These are phyloP conservation scores for Pythium sukuiense DNA, from an alignment of 352 stramenopile genomes.

Conservation along the genomic window DNA sequence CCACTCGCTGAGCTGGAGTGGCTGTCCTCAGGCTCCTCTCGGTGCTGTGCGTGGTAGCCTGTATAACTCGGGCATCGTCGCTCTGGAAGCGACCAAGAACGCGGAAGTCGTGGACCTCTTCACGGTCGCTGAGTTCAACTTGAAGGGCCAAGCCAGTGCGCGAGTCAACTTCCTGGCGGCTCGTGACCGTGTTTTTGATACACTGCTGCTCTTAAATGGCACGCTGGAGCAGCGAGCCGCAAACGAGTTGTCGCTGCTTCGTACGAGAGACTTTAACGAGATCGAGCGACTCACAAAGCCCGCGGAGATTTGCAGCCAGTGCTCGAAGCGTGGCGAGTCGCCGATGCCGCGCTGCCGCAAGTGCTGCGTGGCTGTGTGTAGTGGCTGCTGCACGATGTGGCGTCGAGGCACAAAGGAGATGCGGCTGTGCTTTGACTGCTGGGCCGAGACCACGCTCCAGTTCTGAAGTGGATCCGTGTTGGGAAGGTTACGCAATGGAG, in stretches of 20 bases:
- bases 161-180: constrained; percentile 4
- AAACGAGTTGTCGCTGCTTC: constrained; percentile 8
- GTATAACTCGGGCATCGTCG: constrained; percentile 28
- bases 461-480: not conserved
- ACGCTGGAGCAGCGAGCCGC: constrained; percentile 23
- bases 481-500: not conserved
- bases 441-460: constrained; percentile 22
- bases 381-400: constrained; percentile 16
- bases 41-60: constrained; percentile 25
- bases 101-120: constrained; percentile 19
- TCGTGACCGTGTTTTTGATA: constrained; percentile 12
- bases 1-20: constrained; percentile 25
- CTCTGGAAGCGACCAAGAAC: constrained; percentile 10
- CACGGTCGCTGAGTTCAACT: constrained; percentile 21
- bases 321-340: not conserved
- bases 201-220: constrained; percentile 14
- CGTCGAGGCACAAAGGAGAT: constrained; percentile 14
- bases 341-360: constrained; percentile 20
- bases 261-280: constrained; percentile 11
- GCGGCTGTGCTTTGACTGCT: constrained; percentile 30
- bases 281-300: constrained; percentile 10
- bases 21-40: constrained; percentile 9
- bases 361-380: constrained; percentile 24
- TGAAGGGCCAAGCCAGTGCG: constrained; percentile 18
- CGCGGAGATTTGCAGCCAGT: constrained; percentile 11